Percentiles rank a stretch among this genome's conserved stretches.
These are phyloP conservation scores for Gigaspora rosea DNA, from an alignment of 192 early-diverging fungal genomes.

Conservation along the genomic window DNA sequence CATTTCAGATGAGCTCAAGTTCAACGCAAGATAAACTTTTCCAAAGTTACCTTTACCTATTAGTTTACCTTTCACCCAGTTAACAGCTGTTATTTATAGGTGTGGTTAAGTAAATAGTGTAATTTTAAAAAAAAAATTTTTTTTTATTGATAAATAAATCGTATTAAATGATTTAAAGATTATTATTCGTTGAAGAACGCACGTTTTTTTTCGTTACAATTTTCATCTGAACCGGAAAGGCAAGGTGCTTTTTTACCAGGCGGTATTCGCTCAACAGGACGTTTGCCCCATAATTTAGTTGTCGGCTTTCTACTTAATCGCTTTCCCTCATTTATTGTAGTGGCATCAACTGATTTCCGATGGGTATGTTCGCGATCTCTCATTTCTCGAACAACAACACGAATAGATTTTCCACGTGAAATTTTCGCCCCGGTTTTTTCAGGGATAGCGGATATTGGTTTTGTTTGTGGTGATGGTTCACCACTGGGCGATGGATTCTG, in stretches of 20 bases:
- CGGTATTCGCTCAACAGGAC: slow-evolving; percentile 32
- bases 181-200: background rate
- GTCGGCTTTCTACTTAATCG: slow-evolving; percentile 43
- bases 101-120: slow-evolving; percentile 38
- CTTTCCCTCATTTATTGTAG: slow-evolving; percentile 38
- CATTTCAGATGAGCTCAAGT: slow-evolving; percentile 70
- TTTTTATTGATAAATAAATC: background rate
- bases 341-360: slow-evolving; percentile 35
- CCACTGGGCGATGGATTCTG: background rate
- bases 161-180: too few species aligned
- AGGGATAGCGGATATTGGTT: slow-evolving; percentile 36
- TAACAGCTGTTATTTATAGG: slow-evolving; percentile 51
- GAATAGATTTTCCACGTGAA: slow-evolving; percentile 52
- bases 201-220: slow-evolving; percentile 13
- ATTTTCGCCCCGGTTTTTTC: slow-evolving; percentile 27
- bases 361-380: slow-evolving; percentile 37
- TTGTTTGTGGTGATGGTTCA: slow-evolving; percentile 18
- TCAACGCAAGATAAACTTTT: slow-evolving; percentile 74
- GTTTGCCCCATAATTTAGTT: slow-evolving; percentile 58
- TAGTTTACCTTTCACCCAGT: slow-evolving; percentile 74
- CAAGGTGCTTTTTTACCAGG: background rate
- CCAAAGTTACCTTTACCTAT: slow-evolving; percentile 88
- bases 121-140: background rate
- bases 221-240: background rate
- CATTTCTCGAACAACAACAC: slow-evolving; percentile 53